Evolutionary conservation across 208 protist genomes (phyloP).

Genomic region (Herpetomonas samuelpessoai): DNA sequence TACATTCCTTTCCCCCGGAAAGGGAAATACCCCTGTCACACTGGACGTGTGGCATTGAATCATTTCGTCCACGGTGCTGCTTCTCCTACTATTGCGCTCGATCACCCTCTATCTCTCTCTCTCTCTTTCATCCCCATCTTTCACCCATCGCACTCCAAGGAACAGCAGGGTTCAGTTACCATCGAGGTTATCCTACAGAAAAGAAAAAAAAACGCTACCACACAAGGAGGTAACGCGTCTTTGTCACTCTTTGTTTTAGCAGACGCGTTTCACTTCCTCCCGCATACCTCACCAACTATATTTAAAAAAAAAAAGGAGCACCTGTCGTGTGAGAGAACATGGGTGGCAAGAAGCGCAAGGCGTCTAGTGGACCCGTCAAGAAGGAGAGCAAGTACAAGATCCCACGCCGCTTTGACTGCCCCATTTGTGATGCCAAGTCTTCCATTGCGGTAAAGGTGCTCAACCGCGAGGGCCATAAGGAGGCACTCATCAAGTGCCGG

Average conservation of each 20-base stretch:
- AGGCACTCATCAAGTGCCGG: conserved; percentile 71
- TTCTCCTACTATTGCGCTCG: not conserved
- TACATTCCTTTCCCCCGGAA: no score
- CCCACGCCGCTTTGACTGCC: conserved; percentile 83
- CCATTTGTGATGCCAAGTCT: conserved; percentile 81
- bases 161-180: no score
- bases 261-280: conserved; percentile 12
- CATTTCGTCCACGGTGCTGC: no score
- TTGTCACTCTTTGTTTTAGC: conserved; percentile 1
- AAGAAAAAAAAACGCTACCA: not conserved
- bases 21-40: no score
- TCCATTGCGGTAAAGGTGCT: conserved; percentile 72
- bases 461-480: conserved; percentile 22
- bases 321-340: conserved; percentile 20
- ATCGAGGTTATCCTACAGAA: conserved; percentile 3
- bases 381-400: conserved; percentile 94
- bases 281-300: not conserved
- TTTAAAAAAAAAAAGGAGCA: no score
- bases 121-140: no score
- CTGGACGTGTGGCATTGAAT: no score
- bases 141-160: no score
- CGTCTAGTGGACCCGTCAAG: conserved; percentile 72
- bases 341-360: conserved; percentile 84
- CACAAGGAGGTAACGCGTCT: no score
- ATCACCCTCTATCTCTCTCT: not conserved